Evolutionary conservation across 2,329 filamentous ascomycete species (phyloP).

Genomic region (Teratosphaeria viscida): DNA sequence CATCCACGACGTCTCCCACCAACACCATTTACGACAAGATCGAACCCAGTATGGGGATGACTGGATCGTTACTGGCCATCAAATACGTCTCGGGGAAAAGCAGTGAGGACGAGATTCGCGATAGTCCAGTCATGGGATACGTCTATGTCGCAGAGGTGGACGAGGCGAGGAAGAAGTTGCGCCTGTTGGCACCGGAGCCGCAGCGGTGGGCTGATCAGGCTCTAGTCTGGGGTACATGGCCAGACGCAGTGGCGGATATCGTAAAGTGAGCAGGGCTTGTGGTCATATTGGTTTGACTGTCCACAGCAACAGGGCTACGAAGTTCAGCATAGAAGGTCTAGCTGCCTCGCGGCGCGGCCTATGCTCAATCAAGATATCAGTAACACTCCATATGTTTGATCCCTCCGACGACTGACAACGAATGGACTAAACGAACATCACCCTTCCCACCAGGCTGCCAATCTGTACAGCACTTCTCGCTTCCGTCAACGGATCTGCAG

Average conservation of each 20-base stretch:
- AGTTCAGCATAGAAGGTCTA: not conserved
- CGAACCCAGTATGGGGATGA: slow-evolving; percentile 55
- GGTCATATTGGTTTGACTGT: not conserved
- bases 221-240: slow-evolving; percentile 76
- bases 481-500: not conserved
- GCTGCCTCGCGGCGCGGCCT: not conserved
- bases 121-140: slow-evolving; percentile 81
- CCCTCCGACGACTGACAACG: not conserved
- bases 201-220: slow-evolving; percentile 70
- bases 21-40: slow-evolving; percentile 33
- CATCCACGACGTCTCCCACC: not conserved
- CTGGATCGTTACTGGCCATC: slow-evolving; percentile 75
- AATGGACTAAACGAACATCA: slow-evolving; percentile 1
- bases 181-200: slow-evolving; percentile 72
- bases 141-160: slow-evolving; percentile 89
- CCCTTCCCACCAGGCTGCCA: slow-evolving; percentile 1
- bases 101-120: slow-evolving; percentile 59
- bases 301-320: not conserved
- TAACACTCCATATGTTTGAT: not conserved
- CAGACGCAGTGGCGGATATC: slow-evolving; percentile 70
- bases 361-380: not conserved
- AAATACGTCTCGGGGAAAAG: slow-evolving; percentile 59
- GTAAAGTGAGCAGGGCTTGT: slow-evolving; percentile 28
- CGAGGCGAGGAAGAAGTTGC: slow-evolving; percentile 67
- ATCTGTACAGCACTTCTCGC: slow-evolving; percentile 1